These are phyloP conservation scores for Fusarium sterilihyphosum DNA, from an alignment of 2,329 filamentous ascomycete genomes.

Conservation along the genomic window DNA sequence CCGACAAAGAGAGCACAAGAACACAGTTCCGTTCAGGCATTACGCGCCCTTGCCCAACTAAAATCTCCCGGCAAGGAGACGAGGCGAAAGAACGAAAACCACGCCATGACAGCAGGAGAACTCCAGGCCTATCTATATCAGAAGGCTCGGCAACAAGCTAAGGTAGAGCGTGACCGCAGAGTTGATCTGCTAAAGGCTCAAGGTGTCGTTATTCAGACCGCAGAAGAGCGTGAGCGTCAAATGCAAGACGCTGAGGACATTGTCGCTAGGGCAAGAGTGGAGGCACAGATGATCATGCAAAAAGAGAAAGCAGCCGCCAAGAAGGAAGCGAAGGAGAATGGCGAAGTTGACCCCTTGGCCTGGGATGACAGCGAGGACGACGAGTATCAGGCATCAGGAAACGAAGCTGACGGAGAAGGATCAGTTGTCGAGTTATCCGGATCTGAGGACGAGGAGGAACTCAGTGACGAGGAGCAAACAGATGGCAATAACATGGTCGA, in stretches of 20 bases:
- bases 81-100: constrained; percentile 55
- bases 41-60: constrained; percentile 80
- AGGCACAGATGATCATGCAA: constrained; percentile 79
- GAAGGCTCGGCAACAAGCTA: constrained; percentile 82
- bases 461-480: constrained; percentile 48
- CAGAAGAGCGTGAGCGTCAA: constrained; percentile 86
- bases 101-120: constrained; percentile 73
- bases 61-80: constrained; percentile 67
- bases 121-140: constrained; percentile 74
- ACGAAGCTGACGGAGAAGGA: constrained; percentile 52
- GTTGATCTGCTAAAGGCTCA: constrained; percentile 80
- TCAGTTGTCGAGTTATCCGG: constrained; percentile 56
- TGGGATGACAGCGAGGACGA: constrained; percentile 69
- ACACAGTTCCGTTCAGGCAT: constrained; percentile 68
- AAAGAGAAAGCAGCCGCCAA: constrained; percentile 80
- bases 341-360: constrained; percentile 60
- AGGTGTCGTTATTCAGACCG: constrained; percentile 83
- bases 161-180: constrained; percentile 78
- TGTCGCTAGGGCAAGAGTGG: constrained; percentile 82
- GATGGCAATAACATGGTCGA: constrained; percentile 49
- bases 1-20: constrained; percentile 72
- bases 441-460: constrained; percentile 53
- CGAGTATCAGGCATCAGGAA: constrained; percentile 55
- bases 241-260: constrained; percentile 88
- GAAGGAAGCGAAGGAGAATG: constrained; percentile 63